These are phyloP conservation scores for Aciculosporium take DNA, from an alignment of 2,329 filamentous ascomycete species.

Conservation along the genomic window DNA sequence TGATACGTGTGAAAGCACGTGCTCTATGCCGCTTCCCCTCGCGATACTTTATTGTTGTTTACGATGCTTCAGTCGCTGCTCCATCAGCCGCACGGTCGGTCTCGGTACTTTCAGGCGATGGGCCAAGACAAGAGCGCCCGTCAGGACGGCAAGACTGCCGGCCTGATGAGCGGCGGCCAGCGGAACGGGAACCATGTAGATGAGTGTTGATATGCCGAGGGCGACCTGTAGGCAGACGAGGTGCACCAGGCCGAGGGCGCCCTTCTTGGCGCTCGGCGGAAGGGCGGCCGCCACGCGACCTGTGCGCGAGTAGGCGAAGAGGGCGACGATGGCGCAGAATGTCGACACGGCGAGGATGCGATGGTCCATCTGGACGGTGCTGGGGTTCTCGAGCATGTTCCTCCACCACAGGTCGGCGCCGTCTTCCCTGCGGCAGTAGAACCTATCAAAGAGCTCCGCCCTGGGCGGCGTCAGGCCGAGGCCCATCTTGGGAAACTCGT, in stretches of 20 bases:
- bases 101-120: conserved; percentile 63
- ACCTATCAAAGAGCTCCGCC: conserved; percentile 69
- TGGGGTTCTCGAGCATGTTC: conserved; percentile 95
- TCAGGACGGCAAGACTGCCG: conserved; percentile 71
- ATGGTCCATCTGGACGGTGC: conserved; percentile 89
- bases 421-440: conserved; percentile 70
- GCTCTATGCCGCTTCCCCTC: no score
- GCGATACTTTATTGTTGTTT: no score
- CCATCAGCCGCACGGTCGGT: conserved; percentile 45
- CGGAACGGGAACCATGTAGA: conserved; percentile 84
- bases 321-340: conserved; percentile 62
- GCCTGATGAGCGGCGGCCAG: conserved; percentile 89
- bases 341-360: conserved; percentile 82
- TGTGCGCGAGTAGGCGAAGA: conserved; percentile 69
- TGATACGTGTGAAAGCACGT: no score
- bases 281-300: conserved; percentile 43
- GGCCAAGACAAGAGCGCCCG: conserved; percentile 65
- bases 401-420: conserved; percentile 84
- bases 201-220: conserved; percentile 77
- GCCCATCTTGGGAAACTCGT: conserved; percentile 96
- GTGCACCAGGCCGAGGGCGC: conserved; percentile 67
- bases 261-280: conserved; percentile 49
- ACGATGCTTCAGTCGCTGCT: conserved; percentile 30
- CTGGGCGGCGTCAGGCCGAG: conserved; percentile 65
- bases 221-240: conserved; percentile 69